Base-by-base conservation (phyloP, 495 filamentous ascomycete genomes). In the Cudoniella acicularis region DNA sequence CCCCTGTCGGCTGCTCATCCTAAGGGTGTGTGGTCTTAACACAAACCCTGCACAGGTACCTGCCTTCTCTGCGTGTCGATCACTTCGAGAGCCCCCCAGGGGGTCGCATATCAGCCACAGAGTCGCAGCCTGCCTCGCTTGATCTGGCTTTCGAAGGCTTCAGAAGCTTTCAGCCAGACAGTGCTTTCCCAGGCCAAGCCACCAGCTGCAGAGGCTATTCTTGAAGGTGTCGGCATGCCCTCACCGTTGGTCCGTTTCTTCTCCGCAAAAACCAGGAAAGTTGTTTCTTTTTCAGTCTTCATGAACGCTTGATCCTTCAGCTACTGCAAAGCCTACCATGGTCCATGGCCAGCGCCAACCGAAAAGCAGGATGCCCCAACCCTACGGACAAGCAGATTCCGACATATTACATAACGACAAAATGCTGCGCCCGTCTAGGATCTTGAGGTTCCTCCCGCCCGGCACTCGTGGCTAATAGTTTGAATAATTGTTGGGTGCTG, bases 391-490 rank as follows among this genome's bases (percentile, higher is more conserved):
- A 46, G 8, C 18, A 46, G 43, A 46, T 21, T 46, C 43, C 43
- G 43, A n/a, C 4, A 4, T 13, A 6, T 36, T 13, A 36, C 30
- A 36, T 36, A 4, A 36, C 30, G 6, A 36, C 13, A 36, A 36
- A 36, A 36, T 36, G 30, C 30, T 36, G 30, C 30, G 30, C 30
- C 30, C 4, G 4, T 36, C 13, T 36, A 46, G 18, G 43, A n/a
- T n/a, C n/a, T 10, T 42, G 52, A 20, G 27, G 24, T 52, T 20
- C 22, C 27, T 49, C 49, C 18, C 49, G 22, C 54, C 41, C 57
- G 62, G 57, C 54, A 61, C 57, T 54, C 45, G 53, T 46, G 43
- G 13, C 18, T 46, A 46, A 46, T 46, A 42, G 42, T 52, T 64
- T 49, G 36, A 41, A 54, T 59, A 43, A 1, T 46, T 41, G 20